phyloP scores from a whole-genome alignment of 768 basidiomycete species.

The Psilocybe sp. region DNA sequence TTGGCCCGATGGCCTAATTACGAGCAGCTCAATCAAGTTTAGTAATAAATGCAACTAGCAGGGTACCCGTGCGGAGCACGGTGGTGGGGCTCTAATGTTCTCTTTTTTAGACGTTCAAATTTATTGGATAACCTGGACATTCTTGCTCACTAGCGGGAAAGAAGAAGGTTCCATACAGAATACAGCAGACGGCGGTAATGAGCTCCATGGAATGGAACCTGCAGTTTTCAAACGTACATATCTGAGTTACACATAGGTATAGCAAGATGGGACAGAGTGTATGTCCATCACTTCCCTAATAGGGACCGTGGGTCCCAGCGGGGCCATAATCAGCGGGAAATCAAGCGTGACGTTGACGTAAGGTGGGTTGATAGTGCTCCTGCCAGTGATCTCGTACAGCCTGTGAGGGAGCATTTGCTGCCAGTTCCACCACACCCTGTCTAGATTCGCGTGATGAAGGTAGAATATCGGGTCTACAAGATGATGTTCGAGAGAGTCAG shows the following conservation, averaged over 20 bases:
- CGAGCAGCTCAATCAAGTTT: too few relatives aligned
- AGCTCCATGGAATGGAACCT: too few relatives aligned
- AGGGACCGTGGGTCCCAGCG: conserved; percentile 20
- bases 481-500: neutral
- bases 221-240: too few relatives aligned
- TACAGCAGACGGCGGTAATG: too few relatives aligned
- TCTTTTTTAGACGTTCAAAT: too few relatives aligned
- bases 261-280: conserved; percentile 19
- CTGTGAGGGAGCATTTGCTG: conserved; percentile 21
- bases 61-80: too few relatives aligned
- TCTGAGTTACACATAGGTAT: conserved; percentile 18
- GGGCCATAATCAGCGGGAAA: conserved; percentile 22
- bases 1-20: too few relatives aligned
- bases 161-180: too few relatives aligned
- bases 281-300: conserved; percentile 30
- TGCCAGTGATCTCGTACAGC: conserved; percentile 30
- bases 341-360: conserved; percentile 29
- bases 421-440: conserved; percentile 39
- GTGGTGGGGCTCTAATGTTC: too few relatives aligned
- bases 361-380: conserved; percentile 23
- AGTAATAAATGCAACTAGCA: too few relatives aligned
- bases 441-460: conserved; percentile 35
- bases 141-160: too few relatives aligned
- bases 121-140: too few relatives aligned
- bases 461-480: conserved; percentile 35